Conservation (phyloP, 371 early-diverging fungal species). For the Fennellomyces sp. region DNA sequence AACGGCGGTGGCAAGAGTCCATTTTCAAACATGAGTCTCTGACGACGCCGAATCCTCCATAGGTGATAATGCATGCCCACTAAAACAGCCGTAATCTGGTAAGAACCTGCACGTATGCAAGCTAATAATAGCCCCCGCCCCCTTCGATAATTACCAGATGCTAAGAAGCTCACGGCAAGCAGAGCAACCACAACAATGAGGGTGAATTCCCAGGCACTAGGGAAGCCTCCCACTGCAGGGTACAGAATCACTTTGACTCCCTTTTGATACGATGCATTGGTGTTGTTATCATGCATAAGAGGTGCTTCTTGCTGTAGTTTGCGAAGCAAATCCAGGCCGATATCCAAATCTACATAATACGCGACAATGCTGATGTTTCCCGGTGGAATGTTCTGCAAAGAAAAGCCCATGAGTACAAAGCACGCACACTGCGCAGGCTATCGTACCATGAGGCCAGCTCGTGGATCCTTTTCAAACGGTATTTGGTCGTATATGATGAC, state of each 20-base stretch:
- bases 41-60: constrained; percentile 49
- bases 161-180: constrained; percentile 50
- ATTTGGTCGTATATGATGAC: constrained; percentile 45
- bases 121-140: background rate
- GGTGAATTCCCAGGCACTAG: constrained; percentile 62
- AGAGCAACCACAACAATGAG: constrained; percentile 59
- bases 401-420: too few relatives aligned
- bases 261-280: constrained; percentile 27
- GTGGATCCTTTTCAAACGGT: constrained; percentile 38
- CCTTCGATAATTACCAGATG: constrained; percentile 60
- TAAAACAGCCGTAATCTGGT: constrained; percentile 2
- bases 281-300: constrained; percentile 8
- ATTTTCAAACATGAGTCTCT: constrained; percentile 35
- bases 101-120: background rate
- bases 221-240: constrained; percentile 44
- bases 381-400: constrained; percentile 29
- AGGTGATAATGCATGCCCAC: constrained; percentile 57
- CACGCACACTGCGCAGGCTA: background rate
- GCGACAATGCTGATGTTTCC: constrained; percentile 40
- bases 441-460: constrained; percentile 28
- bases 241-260: constrained; percentile 35
- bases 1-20: constrained; percentile 22
- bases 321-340: constrained; percentile 28
- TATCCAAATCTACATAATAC: constrained; percentile 41
- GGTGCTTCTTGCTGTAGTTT: constrained; percentile 25